Percentiles rank a stretch among this genome's conserved stretches.
Conservation (phyloP, 2,329 filamentous ascomycete genomes). For the Teratosphaeria viscida region DNA sequence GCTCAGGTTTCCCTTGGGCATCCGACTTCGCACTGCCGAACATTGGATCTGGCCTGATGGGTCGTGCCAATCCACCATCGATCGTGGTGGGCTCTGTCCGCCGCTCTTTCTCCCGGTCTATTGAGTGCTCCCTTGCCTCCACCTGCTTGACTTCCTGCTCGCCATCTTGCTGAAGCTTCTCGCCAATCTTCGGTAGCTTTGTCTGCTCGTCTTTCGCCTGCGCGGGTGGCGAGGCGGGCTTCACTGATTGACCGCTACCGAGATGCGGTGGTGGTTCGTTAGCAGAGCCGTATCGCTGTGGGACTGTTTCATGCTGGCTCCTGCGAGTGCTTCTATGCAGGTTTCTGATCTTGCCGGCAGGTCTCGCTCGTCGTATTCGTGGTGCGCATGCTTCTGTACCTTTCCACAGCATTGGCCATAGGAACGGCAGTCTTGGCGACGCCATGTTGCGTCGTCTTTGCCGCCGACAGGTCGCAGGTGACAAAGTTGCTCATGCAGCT, state of each 20-base stretch:
- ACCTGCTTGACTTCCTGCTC: conserved; percentile 16
- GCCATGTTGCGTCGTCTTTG: conserved; percentile 25
- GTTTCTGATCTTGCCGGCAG: conserved; percentile 17
- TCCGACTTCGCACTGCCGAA: conserved; percentile 11
- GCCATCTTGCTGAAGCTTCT: conserved; percentile 19
- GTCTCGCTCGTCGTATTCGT: conserved; percentile 13
- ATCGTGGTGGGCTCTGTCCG: conserved; percentile 8
- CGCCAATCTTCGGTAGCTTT: conserved; percentile 22
- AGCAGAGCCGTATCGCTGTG: conserved; percentile 38
- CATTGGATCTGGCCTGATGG: conserved; percentile 13
- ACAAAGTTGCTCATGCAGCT: not conserved
- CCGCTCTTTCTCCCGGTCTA: conserved; percentile 6
- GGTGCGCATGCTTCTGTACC: conserved; percentile 18
- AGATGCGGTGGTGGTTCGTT: conserved; percentile 36
- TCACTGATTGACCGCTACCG: conserved; percentile 15
- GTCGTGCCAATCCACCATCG: conserved; percentile 5
- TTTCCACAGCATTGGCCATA: conserved; percentile 37
- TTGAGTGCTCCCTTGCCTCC: conserved; percentile 4
- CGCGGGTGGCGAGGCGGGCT: conserved; percentile 8
- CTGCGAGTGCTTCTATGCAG: conserved; percentile 25
- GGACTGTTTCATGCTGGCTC: conserved; percentile 19
- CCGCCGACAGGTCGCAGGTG: not conserved
- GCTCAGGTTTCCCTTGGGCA: conserved; percentile 3
- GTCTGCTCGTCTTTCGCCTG: conserved; percentile 10
- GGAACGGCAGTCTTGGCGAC: conserved; percentile 34